A percentile compares a stretch with the other conserved stretches of the same genome.
Conservation (phyloP, 441 rosid species). For the Gossypium schwendimanii region DNA sequence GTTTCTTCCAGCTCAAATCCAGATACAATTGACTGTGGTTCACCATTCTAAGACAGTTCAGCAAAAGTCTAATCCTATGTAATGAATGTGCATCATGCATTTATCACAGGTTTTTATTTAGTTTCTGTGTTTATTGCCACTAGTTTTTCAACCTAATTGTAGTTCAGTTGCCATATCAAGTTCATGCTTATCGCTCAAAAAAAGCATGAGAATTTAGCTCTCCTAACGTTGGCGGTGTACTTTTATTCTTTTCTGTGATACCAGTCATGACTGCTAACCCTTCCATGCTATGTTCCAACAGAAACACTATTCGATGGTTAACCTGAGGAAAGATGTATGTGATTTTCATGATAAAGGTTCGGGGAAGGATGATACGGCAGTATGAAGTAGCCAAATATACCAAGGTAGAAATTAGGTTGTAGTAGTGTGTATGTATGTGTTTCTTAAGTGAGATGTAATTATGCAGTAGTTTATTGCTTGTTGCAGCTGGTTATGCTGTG, state of each 20-base stretch:
- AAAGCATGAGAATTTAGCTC: not conserved
- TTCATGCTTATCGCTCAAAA: not conserved
- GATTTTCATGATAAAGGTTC: not conserved
- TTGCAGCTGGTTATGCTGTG: not conserved
- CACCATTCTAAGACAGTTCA: not conserved
- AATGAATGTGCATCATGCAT: not conserved
- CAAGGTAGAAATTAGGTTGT: not conserved
- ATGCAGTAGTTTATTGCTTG: not conserved
- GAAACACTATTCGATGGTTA: not conserved
- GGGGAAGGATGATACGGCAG: not conserved
- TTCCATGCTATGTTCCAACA: not conserved
- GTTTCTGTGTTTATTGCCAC: not conserved
- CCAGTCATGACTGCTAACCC: not conserved
- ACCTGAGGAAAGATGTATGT: not conserved
- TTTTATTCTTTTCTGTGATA: not conserved
- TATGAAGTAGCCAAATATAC: not conserved
- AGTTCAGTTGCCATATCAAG: not conserved
- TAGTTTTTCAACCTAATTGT: not conserved
- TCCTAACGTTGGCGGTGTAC: not conserved
- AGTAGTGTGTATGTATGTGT: not conserved
- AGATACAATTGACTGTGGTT: not conserved
- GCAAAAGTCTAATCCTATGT: not conserved
- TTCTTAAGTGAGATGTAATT: not conserved
- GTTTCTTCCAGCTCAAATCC: not conserved
- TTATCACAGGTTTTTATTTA: not conserved